Conservation (phyloP, 148 eudicot genomes). For the Camellia lanceoleosa region DNA sequence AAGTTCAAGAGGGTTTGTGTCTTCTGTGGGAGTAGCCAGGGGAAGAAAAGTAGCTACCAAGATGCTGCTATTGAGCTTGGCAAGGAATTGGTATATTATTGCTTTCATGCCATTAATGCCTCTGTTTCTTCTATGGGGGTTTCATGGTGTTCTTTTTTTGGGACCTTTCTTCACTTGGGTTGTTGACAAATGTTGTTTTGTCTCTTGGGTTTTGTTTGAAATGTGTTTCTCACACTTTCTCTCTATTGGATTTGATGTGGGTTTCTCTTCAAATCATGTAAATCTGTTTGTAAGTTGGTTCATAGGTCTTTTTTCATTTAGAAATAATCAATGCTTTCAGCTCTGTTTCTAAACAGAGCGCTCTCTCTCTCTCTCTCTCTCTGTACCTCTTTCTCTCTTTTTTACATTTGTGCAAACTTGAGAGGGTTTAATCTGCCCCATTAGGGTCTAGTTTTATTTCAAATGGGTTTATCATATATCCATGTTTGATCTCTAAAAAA, state of each 20-base stretch:
- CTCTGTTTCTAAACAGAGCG: not conserved
- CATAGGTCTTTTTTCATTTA: not conserved
- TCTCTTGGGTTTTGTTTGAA: conserved; percentile 9
- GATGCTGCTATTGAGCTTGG: conserved; percentile 98
- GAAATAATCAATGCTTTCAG: too few species aligned
- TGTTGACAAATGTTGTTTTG: conserved; percentile 3
- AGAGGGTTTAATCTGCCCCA: not conserved
- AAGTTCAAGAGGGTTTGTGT: conserved; percentile 92
- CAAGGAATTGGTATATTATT: conserved; percentile 63
- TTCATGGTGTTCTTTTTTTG: not conserved
- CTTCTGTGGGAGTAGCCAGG: conserved; percentile 98
- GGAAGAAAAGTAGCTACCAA: conserved; percentile 89
- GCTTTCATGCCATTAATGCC: not conserved
- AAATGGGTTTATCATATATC: not conserved
- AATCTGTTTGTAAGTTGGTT: not conserved
- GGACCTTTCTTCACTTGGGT: conserved; percentile 3
- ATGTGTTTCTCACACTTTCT: not conserved
- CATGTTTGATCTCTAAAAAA: not conserved
- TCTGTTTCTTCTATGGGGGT: not conserved
- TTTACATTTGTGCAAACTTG: not conserved
- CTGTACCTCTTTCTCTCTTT: not conserved
- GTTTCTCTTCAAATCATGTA: not conserved
- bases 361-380: not conserved
- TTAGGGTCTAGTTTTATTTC: not conserved
- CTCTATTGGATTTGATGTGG: conserved; percentile 11